phyloP scores from a whole-genome alignment of 441 rosid species.

The Melastoma candidum region DNA sequence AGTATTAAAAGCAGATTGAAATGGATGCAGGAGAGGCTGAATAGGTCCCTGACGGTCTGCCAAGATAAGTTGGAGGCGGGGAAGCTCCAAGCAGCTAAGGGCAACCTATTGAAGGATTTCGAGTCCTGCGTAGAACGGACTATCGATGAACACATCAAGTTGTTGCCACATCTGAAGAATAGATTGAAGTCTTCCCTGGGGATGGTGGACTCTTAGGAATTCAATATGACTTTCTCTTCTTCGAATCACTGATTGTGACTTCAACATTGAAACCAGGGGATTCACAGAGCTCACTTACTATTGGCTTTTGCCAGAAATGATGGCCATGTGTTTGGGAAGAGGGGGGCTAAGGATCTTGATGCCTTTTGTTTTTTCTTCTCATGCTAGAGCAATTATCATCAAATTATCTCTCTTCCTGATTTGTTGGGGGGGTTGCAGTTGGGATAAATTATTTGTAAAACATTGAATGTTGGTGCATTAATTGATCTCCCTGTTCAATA shows the following conservation, averaged over 20 bases:
- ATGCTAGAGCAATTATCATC: no score
- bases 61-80: slow-evolving; percentile 74
- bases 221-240: neutral
- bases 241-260: neutral
- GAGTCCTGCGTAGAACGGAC: slow-evolving; percentile 70
- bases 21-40: slow-evolving; percentile 62
- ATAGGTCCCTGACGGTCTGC: slow-evolving; percentile 76
- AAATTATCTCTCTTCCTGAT: no score
- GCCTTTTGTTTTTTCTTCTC: no score
- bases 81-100: slow-evolving; percentile 42
- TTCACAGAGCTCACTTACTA: no score
- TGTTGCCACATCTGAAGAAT: slow-evolving; percentile 49
- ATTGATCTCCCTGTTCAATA: no score
- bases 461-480: no score
- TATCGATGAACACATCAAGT: slow-evolving; percentile 46
- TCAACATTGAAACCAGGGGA: no score
- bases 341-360: no score
- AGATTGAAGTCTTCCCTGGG: slow-evolving; percentile 47
- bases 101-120: slow-evolving; percentile 32
- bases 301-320: no score
- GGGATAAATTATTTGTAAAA: no score
- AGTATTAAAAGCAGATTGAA: neutral
- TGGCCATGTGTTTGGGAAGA: no score
- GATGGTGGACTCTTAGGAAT: slow-evolving; percentile 27
- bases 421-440: no score